phyloP scores from a whole-genome alignment of 2,329 filamentous ascomycete genomes.

The Trichothecium roseum region DNA sequence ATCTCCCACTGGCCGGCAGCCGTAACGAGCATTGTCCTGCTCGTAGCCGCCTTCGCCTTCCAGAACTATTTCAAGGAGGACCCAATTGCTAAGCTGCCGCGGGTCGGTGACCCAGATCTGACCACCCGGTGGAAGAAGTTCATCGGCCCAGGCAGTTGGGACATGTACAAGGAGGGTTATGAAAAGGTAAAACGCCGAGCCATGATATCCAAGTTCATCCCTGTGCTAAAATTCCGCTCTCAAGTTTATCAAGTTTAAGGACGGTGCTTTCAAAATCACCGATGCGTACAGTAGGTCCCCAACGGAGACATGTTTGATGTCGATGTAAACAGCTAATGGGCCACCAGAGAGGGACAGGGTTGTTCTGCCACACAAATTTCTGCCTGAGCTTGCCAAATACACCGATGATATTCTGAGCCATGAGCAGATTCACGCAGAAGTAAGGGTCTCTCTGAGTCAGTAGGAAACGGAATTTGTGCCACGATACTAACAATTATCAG shows the following conservation, averaged over 20 bases:
- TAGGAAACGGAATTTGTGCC: background rate
- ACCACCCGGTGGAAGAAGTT: too few relatives aligned
- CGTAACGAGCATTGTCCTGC: background rate
- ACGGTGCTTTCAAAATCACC: constrained; percentile 15
- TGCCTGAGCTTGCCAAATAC: constrained; percentile 19
- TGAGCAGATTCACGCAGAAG: constrained; percentile 14
- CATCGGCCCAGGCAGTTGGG: too few relatives aligned
- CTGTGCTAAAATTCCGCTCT: too few relatives aligned
- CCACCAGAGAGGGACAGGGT: constrained; percentile 12
- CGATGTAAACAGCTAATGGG: background rate
- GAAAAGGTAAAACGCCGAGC: too few relatives aligned
- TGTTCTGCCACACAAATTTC: constrained; percentile 17
- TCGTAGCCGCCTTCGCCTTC: background rate
- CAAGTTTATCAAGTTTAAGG: too few relatives aligned
- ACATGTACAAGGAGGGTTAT: too few relatives aligned
- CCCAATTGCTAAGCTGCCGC: background rate
- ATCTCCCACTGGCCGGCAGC: constrained; percentile 1
- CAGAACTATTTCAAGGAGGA: background rate
- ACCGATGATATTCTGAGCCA: constrained; percentile 20
- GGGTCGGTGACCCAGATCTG: too few relatives aligned
- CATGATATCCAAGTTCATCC: too few relatives aligned
- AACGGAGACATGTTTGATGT: background rate
- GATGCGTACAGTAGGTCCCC: constrained; percentile 10
- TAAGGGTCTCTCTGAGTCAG: constrained; percentile 1
- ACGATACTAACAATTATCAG: background rate